Conservation (phyloP, 2,329 filamentous ascomycete species). For the Fusarium circinatum region DNA sequence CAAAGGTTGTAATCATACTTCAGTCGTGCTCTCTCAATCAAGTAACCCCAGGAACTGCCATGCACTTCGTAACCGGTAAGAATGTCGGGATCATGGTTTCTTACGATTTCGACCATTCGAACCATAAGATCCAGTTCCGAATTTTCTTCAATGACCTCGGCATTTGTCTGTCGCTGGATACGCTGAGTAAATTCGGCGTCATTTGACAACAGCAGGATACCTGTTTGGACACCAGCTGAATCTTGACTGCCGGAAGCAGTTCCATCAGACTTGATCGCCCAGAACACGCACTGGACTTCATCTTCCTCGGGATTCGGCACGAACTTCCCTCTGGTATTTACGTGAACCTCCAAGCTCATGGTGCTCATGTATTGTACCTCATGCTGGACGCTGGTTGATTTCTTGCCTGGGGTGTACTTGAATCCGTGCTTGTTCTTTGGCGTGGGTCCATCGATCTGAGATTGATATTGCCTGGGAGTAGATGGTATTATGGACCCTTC, state of each 20-base stretch:
- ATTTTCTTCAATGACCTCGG: constrained; percentile 77
- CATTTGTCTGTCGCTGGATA: constrained; percentile 68
- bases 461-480: constrained; percentile 61
- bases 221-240: constrained; percentile 65
- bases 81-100: constrained; percentile 87
- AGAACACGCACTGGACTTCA: constrained; percentile 88
- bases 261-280: constrained; percentile 85
- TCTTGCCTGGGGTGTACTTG: constrained; percentile 83
- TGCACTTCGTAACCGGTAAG: constrained; percentile 96
- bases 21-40: constrained; percentile 86
- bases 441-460: constrained; percentile 90
- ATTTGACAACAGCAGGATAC: constrained; percentile 77
- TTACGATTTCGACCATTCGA: constrained; percentile 87
- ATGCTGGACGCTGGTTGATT: constrained; percentile 80
- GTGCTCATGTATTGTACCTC: constrained; percentile 95
- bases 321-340: constrained; percentile 83
- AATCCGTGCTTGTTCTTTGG: constrained; percentile 84
- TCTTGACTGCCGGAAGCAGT: constrained; percentile 60
- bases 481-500: constrained; percentile 33
- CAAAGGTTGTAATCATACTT: constrained; percentile 93
- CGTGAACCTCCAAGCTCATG: constrained; percentile 93
- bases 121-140: constrained; percentile 88
- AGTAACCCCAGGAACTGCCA: constrained; percentile 91
- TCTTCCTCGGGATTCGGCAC: constrained; percentile 92
- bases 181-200: constrained; percentile 67